Evolutionary conservation across 257 asterid genomes (phyloP), one percentile per base, ranked within the genome.

Genomic region (Perilla frutescens): DNA sequence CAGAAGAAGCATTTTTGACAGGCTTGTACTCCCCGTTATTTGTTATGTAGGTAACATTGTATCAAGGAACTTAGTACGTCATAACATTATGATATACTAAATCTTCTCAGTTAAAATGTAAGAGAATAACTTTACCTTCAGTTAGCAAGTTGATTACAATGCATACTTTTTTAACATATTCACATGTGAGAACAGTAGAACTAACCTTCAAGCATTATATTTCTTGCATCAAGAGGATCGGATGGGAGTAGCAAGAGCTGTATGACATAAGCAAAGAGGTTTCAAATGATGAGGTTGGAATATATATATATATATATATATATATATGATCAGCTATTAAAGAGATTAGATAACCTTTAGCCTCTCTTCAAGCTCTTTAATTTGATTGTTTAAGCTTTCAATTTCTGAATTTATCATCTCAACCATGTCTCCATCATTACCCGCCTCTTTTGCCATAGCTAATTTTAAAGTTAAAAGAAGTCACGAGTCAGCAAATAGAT

Each of bases 121-220:
- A 66, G 43, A 39, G 36, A 49, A 50, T 58, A 44, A n/a, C 41
- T 49, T 14, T 44, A 55, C 32, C 37, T 60, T 48, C 59, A 32
- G 47, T 47, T 34, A 62, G 49, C 74, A 66, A 29, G 79, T 73
- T 10, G 15, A 70, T 60, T 31, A 45, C 54, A 68, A 66, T 34
- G 29, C 63, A 68, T 79, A 48, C 53, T 12, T 7, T 54, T 68
- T 59, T n/a, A 64, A 62, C 75, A 29, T 36, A 53, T 51, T 63
- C 41, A 64, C n/a, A 72, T 39, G 12, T 63, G 57, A 72, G 7
- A 36, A 59, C 9, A 15, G 47, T 10, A 61, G 14, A 59, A 54
- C 83, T 48, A 67, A 94, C 99, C 98, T 95, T 95, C 99, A 72
- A 95, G 91, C 98, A 95, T 83, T 72, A 95, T 95, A 82, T 95